Percentiles rank a stretch among this genome's conserved stretches.
Conservation (phyloP, 106 monocot genomes). For the Cymbidium sinense region DNA sequence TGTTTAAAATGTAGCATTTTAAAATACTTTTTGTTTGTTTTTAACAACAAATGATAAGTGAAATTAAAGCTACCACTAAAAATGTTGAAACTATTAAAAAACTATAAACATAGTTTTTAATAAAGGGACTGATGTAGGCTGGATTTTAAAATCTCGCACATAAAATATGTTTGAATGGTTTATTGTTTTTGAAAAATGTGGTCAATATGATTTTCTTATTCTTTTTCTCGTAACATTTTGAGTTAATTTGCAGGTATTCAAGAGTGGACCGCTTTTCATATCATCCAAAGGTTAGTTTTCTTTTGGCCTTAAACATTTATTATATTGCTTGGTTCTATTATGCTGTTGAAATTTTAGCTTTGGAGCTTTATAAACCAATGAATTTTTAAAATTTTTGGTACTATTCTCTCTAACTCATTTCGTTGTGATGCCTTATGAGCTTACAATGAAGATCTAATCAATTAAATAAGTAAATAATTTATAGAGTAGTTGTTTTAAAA, state of each 20-base stretch:
- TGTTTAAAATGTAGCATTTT: not conserved
- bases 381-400: no score
- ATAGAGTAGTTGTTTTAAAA: no score
- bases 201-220: not conserved
- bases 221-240: not conserved
- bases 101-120: not conserved
- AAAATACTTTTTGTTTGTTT: not conserved
- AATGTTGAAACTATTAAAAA: not conserved
- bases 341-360: no score
- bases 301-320: not conserved
- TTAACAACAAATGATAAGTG: not conserved
- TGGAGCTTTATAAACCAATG: no score
- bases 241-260: constrained; percentile 57
- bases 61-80: not conserved
- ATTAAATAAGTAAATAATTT: no score
- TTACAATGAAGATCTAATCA: no score
- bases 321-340: not conserved
- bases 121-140: not conserved
- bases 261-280: constrained; percentile 84
- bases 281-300: constrained; percentile 74
- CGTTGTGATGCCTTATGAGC: no score
- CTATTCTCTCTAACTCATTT: no score
- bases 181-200: not conserved
- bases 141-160: not conserved
- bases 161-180: not conserved